Percentiles rank a stretch among this genome's conserved stretches.
Evolutionary conservation across 441 rosid genomes (phyloP).

Genomic region (Jatropha multifida): DNA sequence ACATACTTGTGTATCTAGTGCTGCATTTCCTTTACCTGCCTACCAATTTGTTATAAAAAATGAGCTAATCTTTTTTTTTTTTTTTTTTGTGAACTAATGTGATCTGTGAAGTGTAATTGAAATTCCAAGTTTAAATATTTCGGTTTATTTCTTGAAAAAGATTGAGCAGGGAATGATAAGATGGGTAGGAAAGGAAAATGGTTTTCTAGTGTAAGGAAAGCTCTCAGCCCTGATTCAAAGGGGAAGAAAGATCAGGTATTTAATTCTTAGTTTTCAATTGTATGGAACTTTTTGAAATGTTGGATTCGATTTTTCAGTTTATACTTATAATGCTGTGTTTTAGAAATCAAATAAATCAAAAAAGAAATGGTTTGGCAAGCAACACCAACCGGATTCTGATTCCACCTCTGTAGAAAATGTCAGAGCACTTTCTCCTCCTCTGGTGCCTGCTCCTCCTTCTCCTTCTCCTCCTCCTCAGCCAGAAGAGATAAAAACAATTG

Average conservation of each 20-base stretch:
- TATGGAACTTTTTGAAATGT: background rate
- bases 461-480: slow-evolving; percentile 34
- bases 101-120: slow-evolving; percentile 1
- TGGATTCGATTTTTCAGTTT: background rate
- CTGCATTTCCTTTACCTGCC: background rate
- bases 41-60: background rate
- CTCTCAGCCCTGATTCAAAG: slow-evolving; percentile 78
- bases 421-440: slow-evolving; percentile 31
- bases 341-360: slow-evolving; percentile 53
- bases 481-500: slow-evolving; percentile 52
- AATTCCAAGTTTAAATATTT: slow-evolving; percentile 10
- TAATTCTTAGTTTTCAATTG: background rate
- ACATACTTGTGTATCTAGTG: background rate
- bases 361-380: slow-evolving; percentile 54
- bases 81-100: background rate
- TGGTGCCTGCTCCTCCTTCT: slow-evolving; percentile 28
- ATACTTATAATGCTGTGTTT: slow-evolving; percentile 8
- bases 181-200: slow-evolving; percentile 95
- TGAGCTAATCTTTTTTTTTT: background rate
- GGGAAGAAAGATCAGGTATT: slow-evolving; percentile 59
- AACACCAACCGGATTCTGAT: slow-evolving; percentile 41
- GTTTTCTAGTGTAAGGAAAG: slow-evolving; percentile 84
- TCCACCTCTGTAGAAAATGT: slow-evolving; percentile 37
- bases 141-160: slow-evolving; percentile 22
- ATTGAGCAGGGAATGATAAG: slow-evolving; percentile 36